Percentiles rank a stretch among this genome's conserved stretches.
phyloP scores from a whole-genome alignment of 1,139 yeast genomes.

The Candida pseudocylindracea region DNA sequence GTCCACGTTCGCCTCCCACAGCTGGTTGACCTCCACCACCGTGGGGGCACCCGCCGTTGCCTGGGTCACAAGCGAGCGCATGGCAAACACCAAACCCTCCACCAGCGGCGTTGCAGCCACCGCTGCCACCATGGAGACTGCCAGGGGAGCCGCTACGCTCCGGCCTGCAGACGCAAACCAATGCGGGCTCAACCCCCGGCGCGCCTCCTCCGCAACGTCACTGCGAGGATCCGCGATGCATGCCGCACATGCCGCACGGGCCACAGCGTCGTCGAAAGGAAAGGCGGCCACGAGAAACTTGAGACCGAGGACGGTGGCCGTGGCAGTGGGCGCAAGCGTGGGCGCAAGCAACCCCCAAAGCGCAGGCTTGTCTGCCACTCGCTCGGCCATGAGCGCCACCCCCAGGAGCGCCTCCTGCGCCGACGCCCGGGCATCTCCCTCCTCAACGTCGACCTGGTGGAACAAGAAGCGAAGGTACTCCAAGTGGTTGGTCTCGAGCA shows the following conservation, averaged over 20 bases:
- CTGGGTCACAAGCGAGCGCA: conserved; percentile 42
- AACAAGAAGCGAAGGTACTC: conserved; percentile 43
- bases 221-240: conserved; percentile 32
- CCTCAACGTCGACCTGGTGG: conserved; percentile 47
- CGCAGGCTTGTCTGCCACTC: conserved; percentile 18
- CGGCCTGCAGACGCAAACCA: conserved; percentile 27
- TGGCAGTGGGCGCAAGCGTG: conserved; percentile 11
- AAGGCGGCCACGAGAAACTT: conserved; percentile 45
- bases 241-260: conserved; percentile 51
- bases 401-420: conserved; percentile 56
- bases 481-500: conserved; percentile 19
- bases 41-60: conserved; percentile 28
- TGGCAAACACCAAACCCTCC: conserved; percentile 21
- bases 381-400: conserved; percentile 24
- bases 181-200: conserved; percentile 67
- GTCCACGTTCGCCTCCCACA: conserved; percentile 56
- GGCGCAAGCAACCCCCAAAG: conserved; percentile 20
- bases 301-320: conserved; percentile 35
- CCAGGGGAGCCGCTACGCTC: conserved; percentile 21
- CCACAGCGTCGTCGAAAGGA: conserved; percentile 46
- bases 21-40: conserved; percentile 43
- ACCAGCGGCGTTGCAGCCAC: conserved; percentile 10
- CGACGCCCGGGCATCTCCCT: conserved; percentile 36
- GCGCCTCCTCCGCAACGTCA: conserved; percentile 63
- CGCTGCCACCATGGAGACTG: conserved; percentile 11